A percentile compares a stretch with the other conserved stretches of the same genome.
phyloP scores from a whole-genome alignment of 2,329 filamentous ascomycete genomes.

The Dryadomyces quercus-mongolicae region DNA sequence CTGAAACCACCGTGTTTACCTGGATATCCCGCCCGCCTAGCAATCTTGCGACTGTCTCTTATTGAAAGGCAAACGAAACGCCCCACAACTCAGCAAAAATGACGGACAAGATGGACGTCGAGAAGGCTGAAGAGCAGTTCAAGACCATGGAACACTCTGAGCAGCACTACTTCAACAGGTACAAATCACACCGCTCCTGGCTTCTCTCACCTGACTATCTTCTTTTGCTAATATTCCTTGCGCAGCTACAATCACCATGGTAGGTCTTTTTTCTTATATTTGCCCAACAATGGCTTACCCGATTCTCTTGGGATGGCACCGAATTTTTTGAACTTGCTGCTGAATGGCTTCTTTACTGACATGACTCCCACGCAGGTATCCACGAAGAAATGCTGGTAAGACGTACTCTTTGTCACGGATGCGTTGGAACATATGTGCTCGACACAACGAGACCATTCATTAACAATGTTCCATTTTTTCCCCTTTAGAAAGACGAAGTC shows the following conservation, averaged over 20 bases:
- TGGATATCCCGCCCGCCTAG: neutral
- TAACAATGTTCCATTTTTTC: neutral
- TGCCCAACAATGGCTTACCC: too few relatives aligned
- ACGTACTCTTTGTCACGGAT: constrained; percentile 14
- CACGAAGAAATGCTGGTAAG: constrained; percentile 97
- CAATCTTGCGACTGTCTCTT: neutral
- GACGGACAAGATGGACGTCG: constrained; percentile 42
- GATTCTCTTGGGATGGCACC: neutral
- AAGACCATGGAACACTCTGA: constrained; percentile 81
- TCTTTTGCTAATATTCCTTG: constrained; percentile 14
- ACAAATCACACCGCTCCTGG: constrained; percentile 11
- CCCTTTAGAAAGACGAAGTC: constrained; percentile 86
- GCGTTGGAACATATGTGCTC: constrained; percentile 2
- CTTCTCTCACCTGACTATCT: too few relatives aligned
- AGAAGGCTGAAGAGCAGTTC: constrained; percentile 49
- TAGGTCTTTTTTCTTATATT: constrained; percentile 29
- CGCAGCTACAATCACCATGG: constrained; percentile 94
- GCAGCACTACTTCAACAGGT: constrained; percentile 99
- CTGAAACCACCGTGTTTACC: neutral
- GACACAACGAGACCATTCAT: neutral
- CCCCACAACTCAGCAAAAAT: constrained; percentile 17
- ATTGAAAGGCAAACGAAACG: neutral
- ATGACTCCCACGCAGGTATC: constrained; percentile 48
- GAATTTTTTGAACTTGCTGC: too few relatives aligned
- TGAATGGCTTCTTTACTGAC: constrained; percentile 9